phyloP scores from a whole-genome alignment of 2,329 filamentous ascomycete genomes.

The Cladosporium sp. region DNA sequence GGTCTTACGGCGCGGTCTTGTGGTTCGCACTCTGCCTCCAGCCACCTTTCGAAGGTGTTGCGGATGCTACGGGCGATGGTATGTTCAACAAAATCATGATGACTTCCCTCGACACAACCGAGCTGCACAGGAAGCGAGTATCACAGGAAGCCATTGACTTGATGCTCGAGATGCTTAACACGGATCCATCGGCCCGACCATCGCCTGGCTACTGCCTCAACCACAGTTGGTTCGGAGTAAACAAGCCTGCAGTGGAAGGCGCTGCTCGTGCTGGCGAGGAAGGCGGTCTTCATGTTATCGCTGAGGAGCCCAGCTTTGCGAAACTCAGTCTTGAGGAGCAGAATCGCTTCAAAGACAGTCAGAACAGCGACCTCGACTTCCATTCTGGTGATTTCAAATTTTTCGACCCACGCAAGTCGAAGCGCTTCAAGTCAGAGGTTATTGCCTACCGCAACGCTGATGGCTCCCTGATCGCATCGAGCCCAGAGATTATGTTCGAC shows the following conservation, averaged over 20 bases:
- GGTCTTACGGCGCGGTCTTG: conserved; percentile 91
- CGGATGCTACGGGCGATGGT: conserved; percentile 73
- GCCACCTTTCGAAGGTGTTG: conserved; percentile 79
- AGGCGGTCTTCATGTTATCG: conserved; percentile 44
- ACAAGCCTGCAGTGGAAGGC: conserved; percentile 40
- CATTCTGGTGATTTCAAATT: conserved; percentile 42
- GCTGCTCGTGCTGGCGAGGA: conserved; percentile 6
- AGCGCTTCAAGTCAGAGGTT: conserved; percentile 47
- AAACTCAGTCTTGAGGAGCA: conserved; percentile 53
- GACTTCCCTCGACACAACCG: conserved; percentile 65
- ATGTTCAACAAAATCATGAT: conserved; percentile 88
- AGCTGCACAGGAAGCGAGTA: conserved; percentile 61
- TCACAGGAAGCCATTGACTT: conserved; percentile 73
- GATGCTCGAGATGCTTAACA: conserved; percentile 74
- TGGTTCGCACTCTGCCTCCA: conserved; percentile 80
- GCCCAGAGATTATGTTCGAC: conserved; percentile 41
- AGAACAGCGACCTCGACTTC: conserved; percentile 36
- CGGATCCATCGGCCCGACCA: conserved; percentile 75
- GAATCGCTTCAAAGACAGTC: conserved; percentile 51
- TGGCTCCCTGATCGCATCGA: conserved; percentile 39
- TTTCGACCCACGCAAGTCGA: conserved; percentile 45
- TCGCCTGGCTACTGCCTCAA: conserved; percentile 69
- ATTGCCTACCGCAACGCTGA: conserved; percentile 42
- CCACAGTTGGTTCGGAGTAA: conserved; percentile 72
- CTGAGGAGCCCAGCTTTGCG: conserved; percentile 51